These are phyloP conservation scores for Scleroderma bovista DNA, from an alignment of 768 basidiomycete genomes.

Conservation along the genomic window DNA sequence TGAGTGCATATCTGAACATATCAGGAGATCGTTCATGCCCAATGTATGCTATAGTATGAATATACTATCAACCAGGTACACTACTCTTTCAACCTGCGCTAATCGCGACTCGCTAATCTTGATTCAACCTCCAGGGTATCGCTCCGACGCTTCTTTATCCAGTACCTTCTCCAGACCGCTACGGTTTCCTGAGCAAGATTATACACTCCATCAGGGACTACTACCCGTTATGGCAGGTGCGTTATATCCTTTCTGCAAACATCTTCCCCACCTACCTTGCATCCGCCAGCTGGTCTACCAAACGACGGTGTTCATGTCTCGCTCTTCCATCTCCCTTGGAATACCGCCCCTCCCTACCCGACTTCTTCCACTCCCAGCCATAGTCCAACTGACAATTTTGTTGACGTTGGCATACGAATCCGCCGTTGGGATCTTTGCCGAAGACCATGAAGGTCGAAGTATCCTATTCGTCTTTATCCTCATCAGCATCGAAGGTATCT, in stretches of 20 bases:
- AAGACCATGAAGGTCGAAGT: slow-evolving; percentile 38
- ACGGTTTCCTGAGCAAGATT: slow-evolving; percentile 65
- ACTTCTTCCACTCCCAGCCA: slow-evolving; percentile 69
- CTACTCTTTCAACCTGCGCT: background rate
- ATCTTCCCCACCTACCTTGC: too few species aligned
- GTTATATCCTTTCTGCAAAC: slow-evolving; percentile 16
- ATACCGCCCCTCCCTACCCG: slow-evolving; percentile 69
- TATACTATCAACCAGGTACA: slow-evolving; percentile 85
- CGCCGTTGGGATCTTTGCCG: slow-evolving; percentile 58
- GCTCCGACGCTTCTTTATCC: slow-evolving; percentile 88
- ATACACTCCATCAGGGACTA: slow-evolving; percentile 87
- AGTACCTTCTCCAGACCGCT: slow-evolving; percentile 56
- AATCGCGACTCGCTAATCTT: background rate
- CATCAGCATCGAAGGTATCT: slow-evolving; percentile 85
- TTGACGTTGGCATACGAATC: slow-evolving; percentile 59
- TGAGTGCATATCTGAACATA: slow-evolving; percentile 28
- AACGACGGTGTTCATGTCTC: slow-evolving; percentile 88
- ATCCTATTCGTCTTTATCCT: slow-evolving; percentile 67
- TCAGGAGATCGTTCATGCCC: background rate
- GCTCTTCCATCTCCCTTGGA: slow-evolving; percentile 84
- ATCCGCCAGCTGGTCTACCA: slow-evolving; percentile 68
- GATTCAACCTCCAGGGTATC: slow-evolving; percentile 52
- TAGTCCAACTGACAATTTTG: slow-evolving; percentile 65
- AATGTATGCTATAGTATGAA: slow-evolving; percentile 61
- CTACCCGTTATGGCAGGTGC: slow-evolving; percentile 91